Base-by-base conservation (phyloP, 2,329 filamentous ascomycete species). In the Verruconis gallopava region DNA sequence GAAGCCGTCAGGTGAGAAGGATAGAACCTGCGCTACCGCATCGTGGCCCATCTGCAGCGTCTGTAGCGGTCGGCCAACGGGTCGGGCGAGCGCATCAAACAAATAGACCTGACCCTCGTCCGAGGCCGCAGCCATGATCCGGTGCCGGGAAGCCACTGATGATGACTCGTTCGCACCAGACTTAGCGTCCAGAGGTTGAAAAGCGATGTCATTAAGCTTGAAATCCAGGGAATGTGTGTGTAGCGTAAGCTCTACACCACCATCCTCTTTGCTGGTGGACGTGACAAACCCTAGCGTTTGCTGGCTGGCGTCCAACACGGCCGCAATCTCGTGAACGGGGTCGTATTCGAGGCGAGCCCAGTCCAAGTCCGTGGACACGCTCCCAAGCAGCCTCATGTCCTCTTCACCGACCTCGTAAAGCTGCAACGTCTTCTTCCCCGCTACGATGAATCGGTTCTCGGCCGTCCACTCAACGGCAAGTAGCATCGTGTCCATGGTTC, bases 391-490 rank as follows among this genome's bases (percentile, higher is more conserved):
- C 22, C 19, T 17, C 14, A 44, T 40, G 6, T 38, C 21, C 13
- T 38, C 36, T 9, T 32, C 28, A 20, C 47, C 49, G 17, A 64
- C 53, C 14, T 60, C 52, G 49, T 62, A 64, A 3, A 60, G 52
- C 19, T 59, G 56, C 40, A 64, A 55, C 3, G 61, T 50, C 17
- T 58, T 51, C 5, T 60, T 58, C 9, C 66, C 65, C 41, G 62
- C 65, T 9, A 67, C 61, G 6, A 64, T 55, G 46, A 69, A 67
- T 2, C 55, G 54, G 3, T 60, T 56, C 12, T 64, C 58, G 35
- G 52, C 60, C 32, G 60, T 61, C 65, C 66, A 68, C 11, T 58
- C 56, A 1, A 61, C 65, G 44, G 68, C 66, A 19, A 61, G 53
- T 2, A 67, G 14, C 3, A 46, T 46, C 12, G 50, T 48, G 13